Percentiles rank a stretch among this genome's conserved stretches.
Conservation (phyloP, 306 rosid genomes). For the Vicia faba region DNA sequence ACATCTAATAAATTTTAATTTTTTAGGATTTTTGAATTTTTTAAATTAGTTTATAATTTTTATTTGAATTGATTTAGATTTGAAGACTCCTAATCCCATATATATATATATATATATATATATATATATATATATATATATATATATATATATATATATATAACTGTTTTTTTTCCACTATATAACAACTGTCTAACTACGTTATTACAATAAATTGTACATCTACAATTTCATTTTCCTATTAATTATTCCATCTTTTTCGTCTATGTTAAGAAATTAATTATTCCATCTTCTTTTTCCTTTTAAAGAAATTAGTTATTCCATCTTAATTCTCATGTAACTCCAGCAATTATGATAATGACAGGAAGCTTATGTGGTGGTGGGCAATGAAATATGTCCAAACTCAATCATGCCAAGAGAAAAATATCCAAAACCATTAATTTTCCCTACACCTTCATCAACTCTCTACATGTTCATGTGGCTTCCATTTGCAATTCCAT, state of each 20-base stretch:
- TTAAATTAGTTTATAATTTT: too few species aligned
- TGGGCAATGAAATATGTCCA: slow-evolving; percentile 9
- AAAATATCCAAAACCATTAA: slow-evolving; percentile 67
- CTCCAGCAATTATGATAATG: slow-evolving; percentile 6
- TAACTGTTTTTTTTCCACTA: slow-evolving; percentile 17
- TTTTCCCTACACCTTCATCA: slow-evolving; percentile 73
- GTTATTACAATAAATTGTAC: too few species aligned
- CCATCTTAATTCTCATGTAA: neutral
- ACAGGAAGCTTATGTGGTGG: slow-evolving; percentile 40
- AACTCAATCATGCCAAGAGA: slow-evolving; percentile 45
- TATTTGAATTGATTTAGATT: too few species aligned
- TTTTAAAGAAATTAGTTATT: neutral
- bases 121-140: too few species aligned
- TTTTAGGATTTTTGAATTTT: too few species aligned
- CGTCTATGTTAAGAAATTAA: neutral
- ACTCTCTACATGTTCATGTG: slow-evolving; percentile 70
- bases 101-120: too few species aligned
- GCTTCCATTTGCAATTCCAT: slow-evolving; percentile 41
- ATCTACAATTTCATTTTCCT: too few species aligned
- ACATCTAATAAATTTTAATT: too few species aligned
- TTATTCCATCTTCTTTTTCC: neutral
- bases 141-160: too few species aligned
- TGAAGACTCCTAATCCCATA: too few species aligned
- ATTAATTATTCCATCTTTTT: too few species aligned
- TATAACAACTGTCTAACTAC: too few species aligned